A percentile compares a stretch with the other conserved stretches of the same genome.
phyloP scores from a whole-genome alignment of 2,329 filamentous ascomycete genomes.

The Stemphylium vesicarium region DNA sequence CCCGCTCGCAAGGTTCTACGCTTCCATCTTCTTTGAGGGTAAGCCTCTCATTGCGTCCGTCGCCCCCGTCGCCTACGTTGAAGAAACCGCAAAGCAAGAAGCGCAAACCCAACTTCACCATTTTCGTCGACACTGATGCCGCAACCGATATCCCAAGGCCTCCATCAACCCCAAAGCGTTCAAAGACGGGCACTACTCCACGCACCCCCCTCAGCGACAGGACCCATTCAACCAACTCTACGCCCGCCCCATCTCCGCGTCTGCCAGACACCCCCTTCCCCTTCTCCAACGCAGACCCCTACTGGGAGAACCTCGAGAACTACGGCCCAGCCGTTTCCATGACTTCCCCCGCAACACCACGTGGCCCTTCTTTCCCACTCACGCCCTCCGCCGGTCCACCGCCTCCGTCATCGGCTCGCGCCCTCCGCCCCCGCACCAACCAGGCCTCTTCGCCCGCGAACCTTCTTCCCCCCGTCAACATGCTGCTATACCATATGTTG shows the following conservation, averaged over 20 bases:
- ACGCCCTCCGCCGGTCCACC: conserved; percentile 4
- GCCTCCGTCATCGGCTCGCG: background rate
- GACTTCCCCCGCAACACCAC: background rate
- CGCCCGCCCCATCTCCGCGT: conserved; percentile 15
- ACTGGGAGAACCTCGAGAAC: conserved; percentile 30
- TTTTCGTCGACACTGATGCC: conserved; percentile 19
- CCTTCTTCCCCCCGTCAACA: conserved; percentile 14
- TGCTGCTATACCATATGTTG: conserved; percentile 26
- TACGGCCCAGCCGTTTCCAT: conserved; percentile 9
- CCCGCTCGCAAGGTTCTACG: background rate
- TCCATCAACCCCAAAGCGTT: conserved; percentile 9
- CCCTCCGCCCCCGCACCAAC: background rate
- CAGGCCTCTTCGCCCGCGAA: background rate
- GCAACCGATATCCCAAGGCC: background rate
- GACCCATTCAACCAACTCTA: conserved; percentile 13
- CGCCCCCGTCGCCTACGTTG: background rate
- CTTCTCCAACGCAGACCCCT: conserved; percentile 13
- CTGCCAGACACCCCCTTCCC: conserved; percentile 17
- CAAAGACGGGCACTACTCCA: background rate
- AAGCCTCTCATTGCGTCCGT: background rate
- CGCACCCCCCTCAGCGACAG: conserved; percentile 16
- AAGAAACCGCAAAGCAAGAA: conserved; percentile 7
- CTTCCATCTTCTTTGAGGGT: background rate
- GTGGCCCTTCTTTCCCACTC: background rate
- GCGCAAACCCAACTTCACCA: conserved; percentile 17